phyloP scores from a whole-genome alignment of 2,329 filamentous ascomycete species.

The Parastagonospora avenae region DNA sequence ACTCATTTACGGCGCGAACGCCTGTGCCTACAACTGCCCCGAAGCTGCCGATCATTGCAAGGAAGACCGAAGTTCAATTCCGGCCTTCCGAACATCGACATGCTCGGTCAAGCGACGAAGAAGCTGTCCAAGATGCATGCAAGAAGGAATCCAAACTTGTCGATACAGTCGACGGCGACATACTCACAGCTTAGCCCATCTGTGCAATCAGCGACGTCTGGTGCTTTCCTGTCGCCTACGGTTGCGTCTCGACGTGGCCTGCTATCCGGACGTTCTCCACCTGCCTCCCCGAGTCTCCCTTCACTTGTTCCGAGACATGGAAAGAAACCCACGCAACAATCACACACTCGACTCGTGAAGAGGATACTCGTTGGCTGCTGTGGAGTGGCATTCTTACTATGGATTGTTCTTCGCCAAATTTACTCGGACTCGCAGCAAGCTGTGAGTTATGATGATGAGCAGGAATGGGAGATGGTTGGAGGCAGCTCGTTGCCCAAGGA shows the following conservation, averaged over 20 bases:
- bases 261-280: constrained; percentile 68
- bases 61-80: neutral
- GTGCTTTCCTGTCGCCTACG: constrained; percentile 43
- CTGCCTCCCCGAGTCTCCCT: constrained; percentile 72
- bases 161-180: constrained; percentile 49
- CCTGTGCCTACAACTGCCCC: constrained; percentile 7
- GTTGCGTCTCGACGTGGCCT: constrained; percentile 56
- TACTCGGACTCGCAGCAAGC: constrained; percentile 26
- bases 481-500: constrained; percentile 71
- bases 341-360: constrained; percentile 60
- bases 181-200: constrained; percentile 42
- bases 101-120: constrained; percentile 44
- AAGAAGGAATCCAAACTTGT: constrained; percentile 54
- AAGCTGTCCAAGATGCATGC: constrained; percentile 51
- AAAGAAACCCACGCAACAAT: constrained; percentile 63
- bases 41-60: constrained; percentile 3
- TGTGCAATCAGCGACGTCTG: constrained; percentile 38
- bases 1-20: neutral
- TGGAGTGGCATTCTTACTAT: constrained; percentile 55
- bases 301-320: constrained; percentile 69
- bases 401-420: constrained; percentile 51
- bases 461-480: constrained; percentile 70
- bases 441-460: constrained; percentile 24
- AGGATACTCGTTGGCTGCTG: constrained; percentile 61
- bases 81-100: constrained; percentile 22